phyloP scores from a whole-genome alignment of 441 rosid species.

The Gossypium aridum region DNA sequence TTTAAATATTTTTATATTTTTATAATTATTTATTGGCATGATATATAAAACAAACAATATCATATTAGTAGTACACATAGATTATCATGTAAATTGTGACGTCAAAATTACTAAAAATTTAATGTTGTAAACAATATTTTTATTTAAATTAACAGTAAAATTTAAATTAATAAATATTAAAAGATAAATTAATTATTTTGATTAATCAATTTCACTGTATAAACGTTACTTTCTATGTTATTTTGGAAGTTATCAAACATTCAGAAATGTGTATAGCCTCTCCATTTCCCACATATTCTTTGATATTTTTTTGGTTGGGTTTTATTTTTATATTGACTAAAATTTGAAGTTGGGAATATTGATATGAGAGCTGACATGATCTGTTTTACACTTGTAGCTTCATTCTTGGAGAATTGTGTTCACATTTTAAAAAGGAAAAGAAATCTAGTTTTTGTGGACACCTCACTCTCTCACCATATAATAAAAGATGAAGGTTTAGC shows the following conservation, averaged over 20 bases:
- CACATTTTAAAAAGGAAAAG: neutral
- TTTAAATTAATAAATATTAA: too few relatives aligned
- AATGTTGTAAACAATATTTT: too few relatives aligned
- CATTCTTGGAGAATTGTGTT: neutral
- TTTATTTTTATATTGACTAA: neutral
- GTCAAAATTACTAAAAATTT: too few relatives aligned
- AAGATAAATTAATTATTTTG: too few relatives aligned
- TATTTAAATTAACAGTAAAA: too few relatives aligned
- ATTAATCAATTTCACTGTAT: too few relatives aligned
- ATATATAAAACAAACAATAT: too few relatives aligned
- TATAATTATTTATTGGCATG: too few relatives aligned
- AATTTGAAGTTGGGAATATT: neutral
- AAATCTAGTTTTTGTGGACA: neutral
- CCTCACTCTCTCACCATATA: neutral
- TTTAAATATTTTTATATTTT: too few relatives aligned
- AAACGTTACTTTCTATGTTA: neutral
- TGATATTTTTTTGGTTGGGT: neutral
- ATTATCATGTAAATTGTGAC: too few relatives aligned
- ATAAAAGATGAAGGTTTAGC: neutral
- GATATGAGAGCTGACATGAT: neutral
- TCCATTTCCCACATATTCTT: neutral
- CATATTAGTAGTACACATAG: too few relatives aligned
- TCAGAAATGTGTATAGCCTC: neutral
- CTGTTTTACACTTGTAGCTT: neutral
- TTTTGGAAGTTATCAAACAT: neutral